Evolutionary conservation across 164 flowering plant species (phyloP).

Genomic region (Vitis amurensis): DNA sequence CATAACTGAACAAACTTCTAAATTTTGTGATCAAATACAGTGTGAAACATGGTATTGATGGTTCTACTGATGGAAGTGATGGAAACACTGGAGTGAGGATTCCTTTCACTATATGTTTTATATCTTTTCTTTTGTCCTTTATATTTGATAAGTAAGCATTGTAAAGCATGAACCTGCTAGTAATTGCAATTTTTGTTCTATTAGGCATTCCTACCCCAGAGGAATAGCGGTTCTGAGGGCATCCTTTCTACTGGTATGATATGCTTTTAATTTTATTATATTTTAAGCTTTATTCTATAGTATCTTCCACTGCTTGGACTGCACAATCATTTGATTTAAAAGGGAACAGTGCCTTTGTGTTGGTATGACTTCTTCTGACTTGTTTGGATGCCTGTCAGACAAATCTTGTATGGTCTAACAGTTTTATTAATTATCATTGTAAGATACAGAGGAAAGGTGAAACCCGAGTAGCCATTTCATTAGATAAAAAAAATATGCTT

Average conservation of each 20-base stretch:
- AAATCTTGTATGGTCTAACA: too few species aligned
- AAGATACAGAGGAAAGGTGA: too few species aligned
- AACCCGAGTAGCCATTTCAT: too few species aligned
- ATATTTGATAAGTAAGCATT: not conserved
- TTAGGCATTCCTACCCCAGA: not conserved
- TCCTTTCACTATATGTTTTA: not conserved
- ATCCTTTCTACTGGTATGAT: constrained; percentile 2
- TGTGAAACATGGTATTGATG: constrained; percentile 20
- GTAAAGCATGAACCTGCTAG: constrained; percentile 1
- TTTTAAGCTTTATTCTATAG: too few species aligned
- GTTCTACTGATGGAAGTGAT: constrained; percentile 2
- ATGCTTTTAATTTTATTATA: too few species aligned
- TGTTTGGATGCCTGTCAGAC: too few species aligned
- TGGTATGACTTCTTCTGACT: too few species aligned
- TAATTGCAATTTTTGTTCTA: not conserved
- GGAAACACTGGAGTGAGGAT: constrained; percentile 3
- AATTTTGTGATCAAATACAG: constrained; percentile 16
- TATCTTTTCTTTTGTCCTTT: not conserved
- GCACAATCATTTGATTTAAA: not conserved
- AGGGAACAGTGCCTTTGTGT: not conserved
- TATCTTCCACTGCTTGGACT: too few species aligned
- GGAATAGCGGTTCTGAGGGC: not conserved
- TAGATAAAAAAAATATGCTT: too few species aligned
- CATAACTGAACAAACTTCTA: constrained; percentile 3
- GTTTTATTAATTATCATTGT: too few species aligned